These are phyloP conservation scores for Kodamaea suecica DNA, from an alignment of 1,139 yeast genomes.

Conservation along the genomic window DNA sequence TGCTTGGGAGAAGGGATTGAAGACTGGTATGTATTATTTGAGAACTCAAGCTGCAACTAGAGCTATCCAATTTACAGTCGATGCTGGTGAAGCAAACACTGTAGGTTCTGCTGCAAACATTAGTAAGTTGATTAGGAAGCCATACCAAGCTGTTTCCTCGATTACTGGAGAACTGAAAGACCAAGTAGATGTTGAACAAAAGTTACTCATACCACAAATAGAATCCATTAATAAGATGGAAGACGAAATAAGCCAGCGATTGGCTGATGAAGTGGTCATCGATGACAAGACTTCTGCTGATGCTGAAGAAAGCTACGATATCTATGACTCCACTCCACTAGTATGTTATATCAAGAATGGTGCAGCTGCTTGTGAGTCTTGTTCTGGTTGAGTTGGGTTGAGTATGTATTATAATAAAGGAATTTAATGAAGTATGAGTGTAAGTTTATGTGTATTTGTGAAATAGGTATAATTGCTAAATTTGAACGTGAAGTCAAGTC, in stretches of 20 bases:
- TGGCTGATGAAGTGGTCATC: constrained; percentile 10
- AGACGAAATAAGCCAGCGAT: constrained; percentile 9
- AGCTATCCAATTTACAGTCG: constrained; percentile 60
- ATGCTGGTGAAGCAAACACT: constrained; percentile 30
- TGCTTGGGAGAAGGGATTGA: constrained; percentile 62
- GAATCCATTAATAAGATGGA: constrained; percentile 5
- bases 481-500: constrained; percentile 1
- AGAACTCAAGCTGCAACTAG: constrained; percentile 64
- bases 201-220: constrained; percentile 7
- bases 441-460: too few relatives aligned
- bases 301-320: constrained; percentile 18
- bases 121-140: constrained; percentile 9
- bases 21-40: constrained; percentile 62
- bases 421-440: too few relatives aligned
- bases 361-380: constrained; percentile 43
- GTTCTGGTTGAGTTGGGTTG: constrained; percentile 37
- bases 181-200: constrained; percentile 8
- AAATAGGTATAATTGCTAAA: too few relatives aligned
- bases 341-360: constrained; percentile 35
- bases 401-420: constrained; percentile 5
- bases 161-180: constrained; percentile 8
- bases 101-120: constrained; percentile 12
- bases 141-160: constrained; percentile 9
- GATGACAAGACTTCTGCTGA: constrained; percentile 8
- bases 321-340: constrained; percentile 34